A percentile compares a stretch with the other conserved stretches of the same genome.
phyloP scores from a whole-genome alignment of 2,329 filamentous ascomycete species.

The Neofusicoccum kwambonambiense region DNA sequence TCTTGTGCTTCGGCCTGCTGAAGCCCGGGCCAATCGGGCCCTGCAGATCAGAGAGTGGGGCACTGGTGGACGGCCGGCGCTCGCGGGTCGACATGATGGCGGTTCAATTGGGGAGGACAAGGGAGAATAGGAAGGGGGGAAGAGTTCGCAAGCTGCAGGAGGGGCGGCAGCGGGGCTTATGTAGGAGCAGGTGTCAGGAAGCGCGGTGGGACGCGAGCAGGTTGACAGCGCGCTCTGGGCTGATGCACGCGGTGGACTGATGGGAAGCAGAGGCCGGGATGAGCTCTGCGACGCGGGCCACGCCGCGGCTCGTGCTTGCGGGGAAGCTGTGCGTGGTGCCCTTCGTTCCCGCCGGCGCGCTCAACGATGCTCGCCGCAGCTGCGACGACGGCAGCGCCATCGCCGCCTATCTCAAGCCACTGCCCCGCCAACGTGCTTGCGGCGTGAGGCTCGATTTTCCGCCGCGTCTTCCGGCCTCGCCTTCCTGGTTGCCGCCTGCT shows the following conservation, averaged over 20 bases:
- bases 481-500: neutral
- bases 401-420: conserved; percentile 4
- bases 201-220: conserved; percentile 13
- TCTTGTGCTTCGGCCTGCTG: conserved; percentile 91
- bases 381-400: neutral
- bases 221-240: conserved; percentile 4
- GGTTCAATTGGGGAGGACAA: conserved; percentile 11
- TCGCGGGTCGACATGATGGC: conserved; percentile 56
- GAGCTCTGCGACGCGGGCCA: conserved; percentile 8
- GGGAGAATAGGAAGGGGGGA: neutral
- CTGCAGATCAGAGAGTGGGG: conserved; percentile 81
- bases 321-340: conserved; percentile 10
- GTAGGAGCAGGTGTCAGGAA: neutral
- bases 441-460: neutral
- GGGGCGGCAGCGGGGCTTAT: neutral
- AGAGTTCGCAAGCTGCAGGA: neutral
- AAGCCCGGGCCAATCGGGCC: conserved; percentile 85
- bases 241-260: conserved; percentile 14
- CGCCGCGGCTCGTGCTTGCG: neutral
- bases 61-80: conserved; percentile 76
- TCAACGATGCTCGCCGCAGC: neutral
- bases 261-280: conserved; percentile 3
- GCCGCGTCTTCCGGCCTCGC: neutral
- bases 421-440: neutral
- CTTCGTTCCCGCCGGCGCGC: neutral